phyloP scores from a whole-genome alignment of 1,284 basidiomycete species.

The Pseudozyma sp. region DNA sequence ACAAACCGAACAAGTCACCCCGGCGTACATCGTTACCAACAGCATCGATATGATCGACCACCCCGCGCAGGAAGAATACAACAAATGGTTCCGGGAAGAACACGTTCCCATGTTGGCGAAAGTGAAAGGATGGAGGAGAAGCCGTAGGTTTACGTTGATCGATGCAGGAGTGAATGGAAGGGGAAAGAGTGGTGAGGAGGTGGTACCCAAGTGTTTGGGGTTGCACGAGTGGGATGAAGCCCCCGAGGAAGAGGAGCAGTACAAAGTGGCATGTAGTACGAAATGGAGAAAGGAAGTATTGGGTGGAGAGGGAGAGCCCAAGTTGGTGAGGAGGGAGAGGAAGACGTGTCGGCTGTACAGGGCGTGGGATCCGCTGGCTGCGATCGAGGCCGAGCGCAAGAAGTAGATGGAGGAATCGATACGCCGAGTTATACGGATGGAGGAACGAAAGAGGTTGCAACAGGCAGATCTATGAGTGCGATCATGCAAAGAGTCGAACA shows the following conservation, averaged over 20 bases:
- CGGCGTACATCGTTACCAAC: constrained; percentile 43
- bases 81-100: constrained; percentile 55
- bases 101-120: constrained; percentile 47
- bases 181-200: constrained; percentile 12
- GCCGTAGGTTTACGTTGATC: constrained; percentile 53
- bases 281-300: constrained; percentile 42
- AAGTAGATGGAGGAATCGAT: neutral
- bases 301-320: constrained; percentile 6
- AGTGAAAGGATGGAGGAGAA: constrained; percentile 58
- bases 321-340: constrained; percentile 48
- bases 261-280: constrained; percentile 37
- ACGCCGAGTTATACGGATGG: too few species aligned
- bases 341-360: constrained; percentile 51
- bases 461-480: too few species aligned
- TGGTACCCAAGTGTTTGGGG: constrained; percentile 42
- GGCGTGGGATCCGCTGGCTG: constrained; percentile 56
- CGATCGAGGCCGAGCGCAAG: constrained; percentile 8
- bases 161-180: constrained; percentile 47
- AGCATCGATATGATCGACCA: constrained; percentile 41
- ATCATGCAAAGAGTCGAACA: too few species aligned
- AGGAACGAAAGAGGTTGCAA: too few species aligned
- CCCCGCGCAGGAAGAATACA: constrained; percentile 42
- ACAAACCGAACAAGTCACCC: constrained; percentile 16
- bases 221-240: constrained; percentile 31
- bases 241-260: constrained; percentile 36